Percentiles rank a stretch among this genome's conserved stretches.
Evolutionary conservation across 495 filamentous ascomycete species (phyloP).

Genomic region (Neurospora sp.): DNA sequence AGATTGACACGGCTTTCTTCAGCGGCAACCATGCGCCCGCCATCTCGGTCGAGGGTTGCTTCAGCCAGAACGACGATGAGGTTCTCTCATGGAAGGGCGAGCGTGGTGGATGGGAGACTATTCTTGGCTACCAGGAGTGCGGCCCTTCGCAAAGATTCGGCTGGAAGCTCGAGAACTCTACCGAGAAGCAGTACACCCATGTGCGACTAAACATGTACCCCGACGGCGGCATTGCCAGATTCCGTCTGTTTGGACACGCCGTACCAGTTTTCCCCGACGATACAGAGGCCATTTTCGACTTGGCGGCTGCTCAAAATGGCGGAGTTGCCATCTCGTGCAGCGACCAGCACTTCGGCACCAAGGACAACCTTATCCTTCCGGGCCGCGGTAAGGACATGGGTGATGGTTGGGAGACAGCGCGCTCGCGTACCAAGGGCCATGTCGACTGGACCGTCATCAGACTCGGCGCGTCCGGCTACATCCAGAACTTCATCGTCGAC

Average conservation of each 20-base stretch:
- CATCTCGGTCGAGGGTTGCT: conserved; percentile 72
- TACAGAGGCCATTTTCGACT: conserved; percentile 57
- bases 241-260: conserved; percentile 70
- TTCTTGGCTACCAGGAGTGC: conserved; percentile 59
- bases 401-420: conserved; percentile 88
- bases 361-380: conserved; percentile 73
- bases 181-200: conserved; percentile 66
- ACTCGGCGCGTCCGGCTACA: conserved; percentile 60
- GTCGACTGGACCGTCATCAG: conserved; percentile 78
- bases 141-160: conserved; percentile 67
- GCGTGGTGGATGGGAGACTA: conserved; percentile 56
- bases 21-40: conserved; percentile 79
- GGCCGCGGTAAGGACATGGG: conserved; percentile 87
- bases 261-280: conserved; percentile 60
- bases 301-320: conserved; percentile 74
- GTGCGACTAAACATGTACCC: conserved; percentile 84
- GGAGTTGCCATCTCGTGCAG: conserved; percentile 66
- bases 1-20: conserved; percentile 83
- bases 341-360: conserved; percentile 79
- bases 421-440: conserved; percentile 65
- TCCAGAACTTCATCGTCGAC: conserved; percentile 69
- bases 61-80: conserved; percentile 48
- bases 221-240: conserved; percentile 85
- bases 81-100: conserved; percentile 48
- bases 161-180: conserved; percentile 58